Base-by-base conservation (phyloP, 176 grass and related monocot species). In the Eremochloa ophiuroides region DNA sequence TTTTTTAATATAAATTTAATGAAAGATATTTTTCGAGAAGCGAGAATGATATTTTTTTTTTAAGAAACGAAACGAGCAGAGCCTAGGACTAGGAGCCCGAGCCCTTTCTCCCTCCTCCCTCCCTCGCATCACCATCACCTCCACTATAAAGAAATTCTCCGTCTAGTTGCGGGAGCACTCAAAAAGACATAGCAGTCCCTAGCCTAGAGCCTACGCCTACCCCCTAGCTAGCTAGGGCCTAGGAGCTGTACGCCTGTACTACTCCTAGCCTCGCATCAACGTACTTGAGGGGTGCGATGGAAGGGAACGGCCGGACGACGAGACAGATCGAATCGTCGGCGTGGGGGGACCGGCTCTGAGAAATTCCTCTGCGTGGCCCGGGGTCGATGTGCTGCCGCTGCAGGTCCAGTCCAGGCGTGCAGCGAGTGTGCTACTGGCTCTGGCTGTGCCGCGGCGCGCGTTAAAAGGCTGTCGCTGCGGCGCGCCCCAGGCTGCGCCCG, bases 261-360 rank as follows among this genome's bases (percentile, higher is more conserved):
- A 2, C 33, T 33, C 2, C 33, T 33, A 33, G n/a, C n/a, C n/a
- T n/a, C n/a, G n/a, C n/a, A n/a, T n/a, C n/a, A n/a, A n/a, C n/a
- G n/a, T n/a, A n/a, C n/a, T n/a, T n/a, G n/a, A n/a, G n/a, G n/a
- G n/a, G n/a, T n/a, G n/a, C n/a, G n/a, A n/a, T n/a, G n/a, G n/a
- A n/a, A n/a, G n/a, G 44, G 16, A 20, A 51, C 6, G 48, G 8
- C 17, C 18, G 7, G 48, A 61, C 3, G 78, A 22, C 56, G 62
- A 16, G 40, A 35, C 43, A 75, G 23, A 42, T 4, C 10, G 37
- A 58, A 72, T 23, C 42, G 47, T 31, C 58, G 13, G 74, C 62
- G 83, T 89, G 86, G 86, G 86, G 88, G n/a, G n/a, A 59, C 59
- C 75, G 31, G 51, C 87, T 85, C 87, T 84, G 88, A 75, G 75